A percentile compares a stretch with the other conserved stretches of the same genome.
Conservation (phyloP, 139 green algal genomes). For the Astrephomene gubernaculifera region DNA sequence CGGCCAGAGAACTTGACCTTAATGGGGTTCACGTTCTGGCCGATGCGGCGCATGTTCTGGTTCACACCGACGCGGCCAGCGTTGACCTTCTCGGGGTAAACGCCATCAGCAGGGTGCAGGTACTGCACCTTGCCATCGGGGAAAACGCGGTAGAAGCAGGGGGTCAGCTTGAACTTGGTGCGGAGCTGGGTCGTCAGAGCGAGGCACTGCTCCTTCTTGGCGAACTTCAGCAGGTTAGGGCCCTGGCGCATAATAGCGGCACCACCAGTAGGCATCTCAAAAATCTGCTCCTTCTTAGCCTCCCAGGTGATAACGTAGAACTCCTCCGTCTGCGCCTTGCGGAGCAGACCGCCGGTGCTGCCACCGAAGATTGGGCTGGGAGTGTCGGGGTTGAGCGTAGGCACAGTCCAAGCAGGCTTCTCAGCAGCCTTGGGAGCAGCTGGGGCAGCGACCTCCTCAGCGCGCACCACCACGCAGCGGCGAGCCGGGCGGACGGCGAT, state of each 20-base stretch:
- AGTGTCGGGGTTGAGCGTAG: slow-evolving; percentile 91
- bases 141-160: slow-evolving; percentile 95
- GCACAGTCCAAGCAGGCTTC: slow-evolving; percentile 79
- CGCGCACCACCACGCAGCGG: slow-evolving; percentile 65
- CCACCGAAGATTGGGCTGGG: slow-evolving; percentile 98
- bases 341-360: slow-evolving; percentile 95
- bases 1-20: slow-evolving; percentile 62
- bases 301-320: slow-evolving; percentile 92
- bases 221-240: slow-evolving; percentile 99
- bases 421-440: slow-evolving; percentile 40
- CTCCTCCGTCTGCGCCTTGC: slow-evolving; percentile 87
- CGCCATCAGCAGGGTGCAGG: slow-evolving; percentile 98
- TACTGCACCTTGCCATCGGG: slow-evolving; percentile 98
- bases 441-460: slow-evolving; percentile 61
- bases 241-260: slow-evolving; percentile 98
- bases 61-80: slow-evolving; percentile 87
- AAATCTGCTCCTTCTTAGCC: slow-evolving; percentile 98
- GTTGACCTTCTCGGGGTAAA: slow-evolving; percentile 99
- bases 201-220: slow-evolving; percentile 99
- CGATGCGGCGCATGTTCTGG: slow-evolving; percentile 94
- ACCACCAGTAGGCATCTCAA: slow-evolving; percentile 99
- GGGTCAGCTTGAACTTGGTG: slow-evolving; percentile 97
- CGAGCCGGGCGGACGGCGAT: slow-evolving; percentile 25
- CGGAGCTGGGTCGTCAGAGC: slow-evolving; percentile 94
- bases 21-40: slow-evolving; percentile 94